A percentile compares a stretch with the other conserved stretches of the same genome.
These are phyloP conservation scores for Exophiala bonariae DNA, from an alignment of 2,329 filamentous ascomycete species.

Conservation along the genomic window DNA sequence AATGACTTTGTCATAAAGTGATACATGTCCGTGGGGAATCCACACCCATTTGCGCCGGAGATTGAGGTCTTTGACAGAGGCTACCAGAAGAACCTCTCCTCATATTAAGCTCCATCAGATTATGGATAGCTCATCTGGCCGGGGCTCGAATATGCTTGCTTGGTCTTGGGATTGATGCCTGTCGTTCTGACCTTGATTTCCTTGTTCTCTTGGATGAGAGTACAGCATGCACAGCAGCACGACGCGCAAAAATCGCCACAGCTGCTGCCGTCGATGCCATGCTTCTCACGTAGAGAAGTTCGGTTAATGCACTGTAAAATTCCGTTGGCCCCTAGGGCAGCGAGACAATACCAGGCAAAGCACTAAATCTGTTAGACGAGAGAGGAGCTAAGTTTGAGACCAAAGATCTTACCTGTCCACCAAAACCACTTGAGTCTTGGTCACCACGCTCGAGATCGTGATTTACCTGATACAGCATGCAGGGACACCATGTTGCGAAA, in stretches of 20 bases:
- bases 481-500: constrained; percentile 32
- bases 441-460: constrained; percentile 34
- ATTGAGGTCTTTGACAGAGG: too few species aligned
- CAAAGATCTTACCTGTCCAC: constrained; percentile 28
- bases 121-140: constrained; percentile 19
- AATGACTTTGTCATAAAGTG: too few species aligned
- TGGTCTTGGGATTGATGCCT: constrained; percentile 26
- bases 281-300: constrained; percentile 53
- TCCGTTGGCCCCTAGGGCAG: constrained; percentile 34
- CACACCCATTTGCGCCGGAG: too few species aligned
- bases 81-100: too few species aligned
- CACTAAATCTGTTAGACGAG: constrained; percentile 30
- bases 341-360: constrained; percentile 34
- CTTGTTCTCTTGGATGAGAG: constrained; percentile 60
- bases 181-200: constrained; percentile 39
- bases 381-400: background rate
- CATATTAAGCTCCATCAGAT: too few species aligned
- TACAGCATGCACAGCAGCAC: constrained; percentile 59
- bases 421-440: constrained; percentile 30
- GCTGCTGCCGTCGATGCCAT: constrained; percentile 53
- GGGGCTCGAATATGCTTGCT: constrained; percentile 21
- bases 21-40: too few species aligned
- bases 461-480: constrained; percentile 35
- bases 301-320: constrained; percentile 56
- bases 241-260: constrained; percentile 53